These are phyloP conservation scores for Carex littledalei DNA, from an alignment of 176 grass and related monocot species.

Conservation along the genomic window DNA sequence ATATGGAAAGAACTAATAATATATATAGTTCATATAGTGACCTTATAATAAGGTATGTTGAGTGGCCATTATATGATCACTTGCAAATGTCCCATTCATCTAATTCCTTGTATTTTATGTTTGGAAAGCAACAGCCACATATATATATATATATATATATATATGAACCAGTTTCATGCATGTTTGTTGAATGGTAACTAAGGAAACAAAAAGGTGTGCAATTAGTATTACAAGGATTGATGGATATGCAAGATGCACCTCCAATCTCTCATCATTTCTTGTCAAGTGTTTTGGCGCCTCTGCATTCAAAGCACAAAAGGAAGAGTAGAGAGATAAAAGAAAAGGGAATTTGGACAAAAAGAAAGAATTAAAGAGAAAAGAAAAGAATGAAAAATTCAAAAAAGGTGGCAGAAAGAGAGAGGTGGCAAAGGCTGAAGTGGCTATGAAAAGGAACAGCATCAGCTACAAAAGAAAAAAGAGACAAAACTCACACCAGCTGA, in stretches of 20 bases:
- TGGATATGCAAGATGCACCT: neutral
- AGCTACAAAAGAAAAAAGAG: conserved; percentile 37
- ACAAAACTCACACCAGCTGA: conserved; percentile 27
- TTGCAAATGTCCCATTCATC: neutral
- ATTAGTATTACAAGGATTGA: conserved; percentile 4
- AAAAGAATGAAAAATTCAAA: conserved; percentile 16
- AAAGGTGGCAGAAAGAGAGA: conserved; percentile 32
- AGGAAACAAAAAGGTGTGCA: conserved; percentile 5
- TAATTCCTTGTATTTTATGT: conserved; percentile 2
- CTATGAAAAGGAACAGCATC: conserved; percentile 43
- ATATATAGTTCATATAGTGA: neutral
- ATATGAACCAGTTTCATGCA: neutral
- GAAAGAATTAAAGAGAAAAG: conserved; percentile 18
- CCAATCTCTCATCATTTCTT: conserved; percentile 11
- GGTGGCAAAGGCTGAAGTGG: conserved; percentile 54
- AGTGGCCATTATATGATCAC: neutral
- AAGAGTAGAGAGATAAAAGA: neutral
- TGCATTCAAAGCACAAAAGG: conserved; percentile 29
- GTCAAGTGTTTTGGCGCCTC: conserved; percentile 29
- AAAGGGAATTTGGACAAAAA: conserved; percentile 20
- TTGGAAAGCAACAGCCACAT: neutral
- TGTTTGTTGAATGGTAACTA: neutral
- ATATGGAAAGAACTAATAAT: neutral
- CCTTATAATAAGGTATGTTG: neutral
- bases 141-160: no score